Conservation (phyloP, 176 grass and related monocot species). For the Lolium perenne region DNA sequence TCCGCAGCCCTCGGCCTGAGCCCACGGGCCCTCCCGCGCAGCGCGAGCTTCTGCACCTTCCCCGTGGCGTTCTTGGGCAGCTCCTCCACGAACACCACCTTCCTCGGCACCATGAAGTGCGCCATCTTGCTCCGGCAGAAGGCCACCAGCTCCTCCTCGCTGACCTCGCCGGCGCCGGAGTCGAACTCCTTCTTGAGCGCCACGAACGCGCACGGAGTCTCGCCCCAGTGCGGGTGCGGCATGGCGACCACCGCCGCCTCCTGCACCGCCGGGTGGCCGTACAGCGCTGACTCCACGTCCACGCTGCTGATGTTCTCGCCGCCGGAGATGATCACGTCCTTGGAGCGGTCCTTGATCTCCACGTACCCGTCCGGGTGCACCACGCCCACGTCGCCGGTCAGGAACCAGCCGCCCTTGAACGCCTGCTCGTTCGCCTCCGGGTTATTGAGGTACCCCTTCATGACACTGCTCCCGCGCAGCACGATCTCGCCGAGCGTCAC, state of each 20-base stretch:
- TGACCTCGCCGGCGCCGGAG: constrained; percentile 11
- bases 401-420: constrained; percentile 61
- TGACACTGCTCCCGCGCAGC: constrained; percentile 65
- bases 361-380: too few species aligned
- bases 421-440: constrained; percentile 41
- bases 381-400: constrained; percentile 20
- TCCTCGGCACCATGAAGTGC: constrained; percentile 67
- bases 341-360: too few species aligned
- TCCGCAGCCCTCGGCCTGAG: not conserved
- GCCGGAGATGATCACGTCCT: too few species aligned
- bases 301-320: constrained; percentile 64
- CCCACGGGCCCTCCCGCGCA: constrained; percentile 45
- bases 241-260: constrained; percentile 56
- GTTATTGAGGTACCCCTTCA: constrained; percentile 76
- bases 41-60: constrained; percentile 60
- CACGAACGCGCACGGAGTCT: constrained; percentile 65
- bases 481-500: constrained; percentile 63
- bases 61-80: constrained; percentile 68
- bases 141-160: constrained; percentile 52
- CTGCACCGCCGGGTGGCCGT: constrained; percentile 43
- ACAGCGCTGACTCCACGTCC: constrained; percentile 61
- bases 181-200: constrained; percentile 44
- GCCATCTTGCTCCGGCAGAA: constrained; percentile 61
- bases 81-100: constrained; percentile 68
- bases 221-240: constrained; percentile 61